A percentile compares a stretch with the other conserved stretches of the same genome.
Evolutionary conservation across 2,329 filamentous ascomycete species (phyloP).

Genomic region (Sporothrix sp.): DNA sequence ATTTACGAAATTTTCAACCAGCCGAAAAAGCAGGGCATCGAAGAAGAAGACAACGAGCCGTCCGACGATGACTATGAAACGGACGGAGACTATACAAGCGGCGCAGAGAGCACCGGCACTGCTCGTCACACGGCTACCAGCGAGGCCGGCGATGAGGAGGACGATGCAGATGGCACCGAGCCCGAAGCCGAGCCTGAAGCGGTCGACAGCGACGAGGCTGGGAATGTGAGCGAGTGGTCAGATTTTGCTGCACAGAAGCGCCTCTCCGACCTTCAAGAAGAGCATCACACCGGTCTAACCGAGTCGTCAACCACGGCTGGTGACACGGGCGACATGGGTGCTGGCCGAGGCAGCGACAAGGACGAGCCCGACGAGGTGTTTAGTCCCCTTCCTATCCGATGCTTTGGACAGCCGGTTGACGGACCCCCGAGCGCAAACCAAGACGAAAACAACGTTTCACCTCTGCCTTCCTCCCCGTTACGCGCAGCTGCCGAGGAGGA

Average conservation of each 20-base stretch:
- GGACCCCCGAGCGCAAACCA: not conserved
- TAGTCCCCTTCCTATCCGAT: constrained; percentile 13
- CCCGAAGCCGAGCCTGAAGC: constrained; percentile 36
- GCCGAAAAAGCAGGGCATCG: constrained; percentile 44
- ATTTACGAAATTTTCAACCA: constrained; percentile 97
- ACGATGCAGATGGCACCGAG: constrained; percentile 33
- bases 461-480: constrained; percentile 10
- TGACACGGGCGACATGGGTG: not conserved
- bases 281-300: constrained; percentile 18
- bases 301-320: not conserved
- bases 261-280: constrained; percentile 40
- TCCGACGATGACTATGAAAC: constrained; percentile 50
- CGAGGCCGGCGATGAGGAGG: constrained; percentile 37
- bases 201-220: constrained; percentile 46
- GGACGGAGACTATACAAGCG: constrained; percentile 72
- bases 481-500: constrained; percentile 19
- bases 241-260: constrained; percentile 72
- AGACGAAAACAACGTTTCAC: not conserved
- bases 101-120: constrained; percentile 72
- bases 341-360: not conserved
- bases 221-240: constrained; percentile 74
- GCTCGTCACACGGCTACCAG: constrained; percentile 44
- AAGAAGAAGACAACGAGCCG: constrained; percentile 41
- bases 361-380: constrained; percentile 24
- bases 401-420: not conserved